These are phyloP conservation scores for Cercis canadensis DNA, from an alignment of 306 rosid species.

Conservation along the genomic window DNA sequence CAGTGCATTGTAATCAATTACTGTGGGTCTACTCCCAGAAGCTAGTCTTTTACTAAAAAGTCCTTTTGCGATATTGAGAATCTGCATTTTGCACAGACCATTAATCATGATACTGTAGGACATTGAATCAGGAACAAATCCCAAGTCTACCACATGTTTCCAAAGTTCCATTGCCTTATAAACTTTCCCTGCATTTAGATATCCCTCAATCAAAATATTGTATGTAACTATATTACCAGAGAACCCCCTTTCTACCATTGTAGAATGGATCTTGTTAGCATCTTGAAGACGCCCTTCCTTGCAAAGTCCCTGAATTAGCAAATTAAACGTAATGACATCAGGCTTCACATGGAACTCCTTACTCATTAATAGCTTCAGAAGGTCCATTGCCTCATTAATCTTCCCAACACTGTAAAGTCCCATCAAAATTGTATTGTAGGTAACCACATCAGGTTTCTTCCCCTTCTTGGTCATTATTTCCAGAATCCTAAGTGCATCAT, in stretches of 20 bases:
- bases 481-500: conserved; percentile 57
- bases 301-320: conserved; percentile 66
- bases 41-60: conserved; percentile 59
- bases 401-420: conserved; percentile 62
- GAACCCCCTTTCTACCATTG: conserved; percentile 65
- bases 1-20: conserved; percentile 61
- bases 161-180: conserved; percentile 55
- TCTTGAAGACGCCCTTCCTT: conserved; percentile 55
- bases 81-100: conserved; percentile 82
- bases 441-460: conserved; percentile 67
- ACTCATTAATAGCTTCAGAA: conserved; percentile 54
- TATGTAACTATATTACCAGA: conserved; percentile 58
- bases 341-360: conserved; percentile 57
- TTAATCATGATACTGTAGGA: conserved; percentile 66
- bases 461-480: conserved; percentile 71
- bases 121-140: conserved; percentile 54
- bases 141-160: too few relatives aligned
- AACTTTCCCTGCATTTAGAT: conserved; percentile 52
- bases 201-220: conserved; percentile 67
- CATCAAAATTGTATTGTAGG: conserved; percentile 68
- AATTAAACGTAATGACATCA: conserved; percentile 56
- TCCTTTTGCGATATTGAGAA: conserved; percentile 75
- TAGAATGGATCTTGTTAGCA: conserved; percentile 55
- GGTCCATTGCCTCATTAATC: conserved; percentile 67
- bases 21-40: conserved; percentile 63